Conservation (phyloP, 2,329 filamentous ascomycete species). For the Zymoseptoria tritici region DNA sequence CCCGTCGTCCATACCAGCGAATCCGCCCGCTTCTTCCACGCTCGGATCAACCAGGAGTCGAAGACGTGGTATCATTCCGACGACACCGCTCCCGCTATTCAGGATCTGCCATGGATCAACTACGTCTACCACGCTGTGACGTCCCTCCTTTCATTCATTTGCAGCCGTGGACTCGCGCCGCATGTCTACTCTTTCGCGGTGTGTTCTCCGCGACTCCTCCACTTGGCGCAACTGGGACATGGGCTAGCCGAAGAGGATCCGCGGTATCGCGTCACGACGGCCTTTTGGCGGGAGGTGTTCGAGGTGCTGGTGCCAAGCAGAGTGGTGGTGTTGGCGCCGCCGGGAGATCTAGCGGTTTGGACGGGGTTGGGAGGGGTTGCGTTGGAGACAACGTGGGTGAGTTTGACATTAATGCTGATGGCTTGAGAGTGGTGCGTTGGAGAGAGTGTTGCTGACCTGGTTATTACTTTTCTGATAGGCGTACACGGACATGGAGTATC, state of each 20-base stretch:
- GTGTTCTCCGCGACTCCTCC: no score
- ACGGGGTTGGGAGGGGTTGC: neutral
- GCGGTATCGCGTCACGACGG: neutral
- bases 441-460: neutral
- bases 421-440: no score
- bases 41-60: neutral
- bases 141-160: constrained; percentile 20
- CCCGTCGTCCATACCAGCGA: constrained; percentile 1
- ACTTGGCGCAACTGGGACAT: no score
- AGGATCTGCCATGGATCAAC: neutral
- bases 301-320: constrained; percentile 42
- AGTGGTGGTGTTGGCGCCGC: constrained; percentile 47
- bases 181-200: neutral
- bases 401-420: neutral
- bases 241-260: neutral
- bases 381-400: neutral
- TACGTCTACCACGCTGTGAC: constrained; percentile 18
- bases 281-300: constrained; percentile 50
- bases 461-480: constrained; percentile 9
- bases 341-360: constrained; percentile 46
- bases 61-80: neutral
- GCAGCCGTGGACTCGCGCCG: constrained; percentile 8
- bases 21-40: neutral
- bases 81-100: no score
- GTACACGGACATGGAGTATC: constrained; percentile 29